Evolutionary conservation across 2,329 filamentous ascomycete species (phyloP).

Genomic region (Penicillium vulpinum): DNA sequence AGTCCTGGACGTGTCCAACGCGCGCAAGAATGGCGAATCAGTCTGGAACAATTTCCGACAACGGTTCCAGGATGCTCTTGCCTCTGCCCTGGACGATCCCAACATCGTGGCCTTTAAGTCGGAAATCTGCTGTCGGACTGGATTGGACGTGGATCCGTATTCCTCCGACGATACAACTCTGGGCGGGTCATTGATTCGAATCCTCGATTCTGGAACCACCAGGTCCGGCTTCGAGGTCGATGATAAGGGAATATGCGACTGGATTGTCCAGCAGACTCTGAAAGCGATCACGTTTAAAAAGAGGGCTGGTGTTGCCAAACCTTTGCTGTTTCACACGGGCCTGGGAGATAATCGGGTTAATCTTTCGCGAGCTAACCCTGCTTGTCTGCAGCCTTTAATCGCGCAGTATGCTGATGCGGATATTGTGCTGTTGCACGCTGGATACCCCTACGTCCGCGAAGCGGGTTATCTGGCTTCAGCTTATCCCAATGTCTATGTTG

Average conservation of each 20-base stretch:
- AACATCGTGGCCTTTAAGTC: slow-evolving; percentile 80
- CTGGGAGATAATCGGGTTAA: slow-evolving; percentile 77
- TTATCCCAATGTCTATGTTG: slow-evolving; percentile 77
- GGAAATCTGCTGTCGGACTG: slow-evolving; percentile 77
- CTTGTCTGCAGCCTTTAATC: slow-evolving; percentile 73
- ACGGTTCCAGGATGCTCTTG: slow-evolving; percentile 48
- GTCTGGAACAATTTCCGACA: slow-evolving; percentile 28
- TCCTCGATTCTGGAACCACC: slow-evolving; percentile 27
- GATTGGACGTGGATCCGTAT: slow-evolving; percentile 62
- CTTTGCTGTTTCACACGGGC: slow-evolving; percentile 81
- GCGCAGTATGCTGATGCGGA: slow-evolving; percentile 67
- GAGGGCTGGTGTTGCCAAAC: slow-evolving; percentile 58
- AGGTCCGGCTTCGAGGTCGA: slow-evolving; percentile 49
- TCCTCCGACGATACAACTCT: slow-evolving; percentile 43
- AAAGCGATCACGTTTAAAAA: slow-evolving; percentile 51
- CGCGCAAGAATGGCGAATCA: slow-evolving; percentile 36
- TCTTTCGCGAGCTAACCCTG: slow-evolving; percentile 68
- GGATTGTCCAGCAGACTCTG: slow-evolving; percentile 66
- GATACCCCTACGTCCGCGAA: slow-evolving; percentile 78
- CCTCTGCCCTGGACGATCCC: slow-evolving; percentile 60
- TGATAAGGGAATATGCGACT: slow-evolving; percentile 66
- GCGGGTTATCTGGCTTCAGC: slow-evolving; percentile 74
- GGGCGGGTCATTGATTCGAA: slow-evolving; percentile 31
- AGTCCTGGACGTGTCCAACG: slow-evolving; percentile 50
- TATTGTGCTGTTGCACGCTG: slow-evolving; percentile 75